Evolutionary conservation across 2,329 filamentous ascomycete genomes (phyloP).

Genomic region (Chalaropsis ovoidea): DNA sequence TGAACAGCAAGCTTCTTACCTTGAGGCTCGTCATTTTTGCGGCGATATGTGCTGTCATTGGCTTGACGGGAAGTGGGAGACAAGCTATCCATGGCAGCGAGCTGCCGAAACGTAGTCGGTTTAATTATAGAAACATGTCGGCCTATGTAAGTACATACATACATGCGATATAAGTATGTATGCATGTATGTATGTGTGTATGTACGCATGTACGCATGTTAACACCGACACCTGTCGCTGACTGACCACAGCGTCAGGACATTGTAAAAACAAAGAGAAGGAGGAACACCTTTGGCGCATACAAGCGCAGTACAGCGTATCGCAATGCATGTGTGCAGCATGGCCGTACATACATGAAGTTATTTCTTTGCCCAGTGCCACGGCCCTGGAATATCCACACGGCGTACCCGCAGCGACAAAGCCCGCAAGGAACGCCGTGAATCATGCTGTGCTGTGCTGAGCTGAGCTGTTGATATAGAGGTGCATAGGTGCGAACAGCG

Average conservation of each 20-base stretch:
- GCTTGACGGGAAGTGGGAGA: not conserved
- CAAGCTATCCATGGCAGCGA: not conserved
- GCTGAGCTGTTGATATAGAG: not conserved
- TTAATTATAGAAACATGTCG: not conserved
- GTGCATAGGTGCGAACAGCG: not conserved
- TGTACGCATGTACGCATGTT: not conserved
- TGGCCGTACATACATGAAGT: not conserved
- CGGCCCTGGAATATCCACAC: conserved; percentile 3
- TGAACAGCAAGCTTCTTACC: not conserved
- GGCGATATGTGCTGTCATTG: not conserved
- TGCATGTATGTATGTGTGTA: conserved; percentile 1
- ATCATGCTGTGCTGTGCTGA: conserved; percentile 11
- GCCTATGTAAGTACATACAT: not conserved
- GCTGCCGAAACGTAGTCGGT: not conserved
- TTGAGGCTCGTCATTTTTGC: not conserved
- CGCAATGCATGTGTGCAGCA: conserved; percentile 1
- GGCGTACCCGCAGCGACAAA: not conserved
- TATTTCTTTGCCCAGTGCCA: not conserved
- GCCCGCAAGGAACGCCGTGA: not conserved
- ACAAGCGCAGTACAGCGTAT: not conserved
- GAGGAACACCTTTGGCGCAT: not conserved
- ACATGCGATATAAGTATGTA: not conserved
- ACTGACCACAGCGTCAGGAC: not conserved
- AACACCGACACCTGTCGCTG: not conserved
- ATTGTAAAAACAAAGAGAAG: not conserved